Conservation (phyloP, 176 grass and related monocot genomes). For the Echinochloa phyllopogon region DNA sequence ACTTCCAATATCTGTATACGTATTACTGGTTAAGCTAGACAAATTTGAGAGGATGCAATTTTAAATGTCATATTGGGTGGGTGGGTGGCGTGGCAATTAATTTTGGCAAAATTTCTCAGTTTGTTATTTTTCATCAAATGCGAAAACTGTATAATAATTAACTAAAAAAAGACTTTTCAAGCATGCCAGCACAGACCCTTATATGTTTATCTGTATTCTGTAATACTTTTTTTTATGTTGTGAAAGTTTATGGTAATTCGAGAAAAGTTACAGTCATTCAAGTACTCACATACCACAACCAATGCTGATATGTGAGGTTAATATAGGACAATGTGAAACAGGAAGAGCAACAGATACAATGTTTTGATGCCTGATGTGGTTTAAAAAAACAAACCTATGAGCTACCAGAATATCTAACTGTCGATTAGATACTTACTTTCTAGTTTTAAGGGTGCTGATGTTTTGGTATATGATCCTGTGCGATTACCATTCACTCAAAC, state of each 20-base stretch:
- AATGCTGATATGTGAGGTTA: neutral
- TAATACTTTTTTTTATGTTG: neutral
- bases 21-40: conserved; percentile 5
- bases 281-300: neutral
- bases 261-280: neutral
- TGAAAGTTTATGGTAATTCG: neutral
- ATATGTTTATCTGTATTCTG: conserved; percentile 6
- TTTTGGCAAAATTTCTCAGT: conserved; percentile 2
- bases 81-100: neutral
- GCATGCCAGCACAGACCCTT: neutral
- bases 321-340: conserved; percentile 2
- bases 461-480: conserved; percentile 32
- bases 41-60: neutral
- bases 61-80: neutral
- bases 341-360: conserved; percentile 8
- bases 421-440: conserved; percentile 6
- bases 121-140: conserved; percentile 34
- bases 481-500: conserved; percentile 24
- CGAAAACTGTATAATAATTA: neutral
- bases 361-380: conserved; percentile 25
- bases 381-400: conserved; percentile 19
- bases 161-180: neutral
- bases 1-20: conserved; percentile 15
- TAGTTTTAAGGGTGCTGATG: conserved; percentile 31
- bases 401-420: conserved; percentile 3